Percentiles rank a stretch among this genome's conserved stretches.
Conservation (phyloP, 2,329 filamentous ascomycete genomes). For the Aspergillus vadensis region DNA sequence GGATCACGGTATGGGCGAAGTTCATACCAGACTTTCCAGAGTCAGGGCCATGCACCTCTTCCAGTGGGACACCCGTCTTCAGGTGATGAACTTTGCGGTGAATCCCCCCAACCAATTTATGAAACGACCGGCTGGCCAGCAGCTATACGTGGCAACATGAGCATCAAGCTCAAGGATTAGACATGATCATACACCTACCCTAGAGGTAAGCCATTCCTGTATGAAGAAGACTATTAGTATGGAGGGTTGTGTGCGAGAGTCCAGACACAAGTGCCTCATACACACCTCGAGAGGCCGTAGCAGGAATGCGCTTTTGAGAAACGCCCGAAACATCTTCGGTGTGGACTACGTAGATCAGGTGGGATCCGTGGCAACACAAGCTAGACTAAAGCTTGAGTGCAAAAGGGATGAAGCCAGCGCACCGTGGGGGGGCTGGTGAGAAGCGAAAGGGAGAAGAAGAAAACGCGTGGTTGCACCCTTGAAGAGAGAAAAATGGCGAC, state of each 20-base stretch:
- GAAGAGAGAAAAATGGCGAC: not conserved
- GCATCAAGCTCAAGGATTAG: not conserved
- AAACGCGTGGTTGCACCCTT: too few species aligned
- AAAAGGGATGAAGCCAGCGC: not conserved
- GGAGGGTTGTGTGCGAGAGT: not conserved
- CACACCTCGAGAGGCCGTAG: slow-evolving; percentile 8
- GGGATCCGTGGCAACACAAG: not conserved
- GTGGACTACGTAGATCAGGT: not conserved
- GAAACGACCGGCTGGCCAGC: slow-evolving; percentile 47
- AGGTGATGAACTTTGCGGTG: slow-evolving; percentile 46
- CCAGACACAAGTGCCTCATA: slow-evolving; percentile 12
- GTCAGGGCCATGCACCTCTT: slow-evolving; percentile 45
- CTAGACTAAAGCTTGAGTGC: not conserved
- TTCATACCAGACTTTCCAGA: slow-evolving; percentile 39
- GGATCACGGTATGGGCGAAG: not conserved
- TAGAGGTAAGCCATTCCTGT: slow-evolving; percentile 41
- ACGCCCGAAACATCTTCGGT: not conserved
- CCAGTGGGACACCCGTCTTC: slow-evolving; percentile 44
- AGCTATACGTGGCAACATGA: slow-evolving; percentile 34
- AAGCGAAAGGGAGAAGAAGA: not conserved
- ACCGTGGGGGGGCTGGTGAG: not conserved
- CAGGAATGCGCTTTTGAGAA: not conserved
- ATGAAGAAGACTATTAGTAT: slow-evolving; percentile 8
- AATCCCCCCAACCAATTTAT: slow-evolving; percentile 46
- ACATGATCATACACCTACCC: slow-evolving; percentile 32